A percentile compares a stretch with the other conserved stretches of the same genome.
Evolutionary conservation across 371 early-diverging fungal genomes (phyloP).

Genomic region (Mucor indicus): DNA sequence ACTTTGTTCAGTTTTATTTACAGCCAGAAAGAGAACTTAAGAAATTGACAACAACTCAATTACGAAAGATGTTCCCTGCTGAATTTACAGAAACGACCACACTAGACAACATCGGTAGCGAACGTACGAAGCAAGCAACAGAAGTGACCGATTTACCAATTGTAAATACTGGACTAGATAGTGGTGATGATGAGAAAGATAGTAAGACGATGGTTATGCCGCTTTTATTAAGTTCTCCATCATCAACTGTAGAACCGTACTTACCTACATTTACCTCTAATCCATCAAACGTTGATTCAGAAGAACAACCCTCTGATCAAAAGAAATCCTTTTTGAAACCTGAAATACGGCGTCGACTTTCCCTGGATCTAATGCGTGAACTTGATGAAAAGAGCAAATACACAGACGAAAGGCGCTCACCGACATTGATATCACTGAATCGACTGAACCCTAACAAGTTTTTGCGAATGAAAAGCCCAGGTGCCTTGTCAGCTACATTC

Average conservation of each 20-base stretch:
- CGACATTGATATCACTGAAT: background rate
- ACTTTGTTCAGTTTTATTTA: slow-evolving; percentile 71
- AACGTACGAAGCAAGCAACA: background rate
- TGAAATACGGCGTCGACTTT: slow-evolving; percentile 32
- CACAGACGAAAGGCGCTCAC: background rate
- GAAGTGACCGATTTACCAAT: too few relatives aligned
- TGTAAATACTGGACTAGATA: too few relatives aligned
- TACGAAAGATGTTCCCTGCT: slow-evolving; percentile 64
- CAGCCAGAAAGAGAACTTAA: slow-evolving; percentile 75
- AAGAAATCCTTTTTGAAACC: slow-evolving; percentile 27
- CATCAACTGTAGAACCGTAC: too few relatives aligned
- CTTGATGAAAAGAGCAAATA: slow-evolving; percentile 26
- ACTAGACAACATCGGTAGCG: background rate
- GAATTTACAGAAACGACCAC: background rate
- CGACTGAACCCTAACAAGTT: slow-evolving; percentile 11
- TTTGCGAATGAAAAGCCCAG: slow-evolving; percentile 17
- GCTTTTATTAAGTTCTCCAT: too few relatives aligned
- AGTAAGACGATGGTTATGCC: too few relatives aligned
- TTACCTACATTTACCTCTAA: too few relatives aligned
- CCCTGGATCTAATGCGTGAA: slow-evolving; percentile 37
- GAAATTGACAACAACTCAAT: slow-evolving; percentile 60
- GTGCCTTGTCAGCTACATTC: slow-evolving; percentile 21
- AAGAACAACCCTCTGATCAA: too few relatives aligned
- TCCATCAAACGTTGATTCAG: too few relatives aligned
- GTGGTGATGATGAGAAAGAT: too few relatives aligned